Conservation (phyloP, 495 filamentous ascomycete species). For the Friedmanniomyces simplex region DNA sequence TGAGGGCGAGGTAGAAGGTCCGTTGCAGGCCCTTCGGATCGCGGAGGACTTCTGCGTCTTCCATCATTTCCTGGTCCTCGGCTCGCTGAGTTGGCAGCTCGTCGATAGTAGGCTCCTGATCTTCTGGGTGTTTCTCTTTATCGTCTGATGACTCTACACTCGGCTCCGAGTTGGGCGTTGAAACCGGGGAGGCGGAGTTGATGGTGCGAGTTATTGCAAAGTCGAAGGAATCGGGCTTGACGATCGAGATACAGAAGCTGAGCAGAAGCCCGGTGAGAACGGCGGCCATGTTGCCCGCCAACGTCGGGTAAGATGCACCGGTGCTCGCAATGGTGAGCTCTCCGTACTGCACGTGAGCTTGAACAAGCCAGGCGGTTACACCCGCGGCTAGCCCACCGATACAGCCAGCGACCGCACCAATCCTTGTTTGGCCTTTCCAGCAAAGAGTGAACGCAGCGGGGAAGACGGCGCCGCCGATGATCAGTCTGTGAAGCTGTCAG, state of each 20-base stretch:
- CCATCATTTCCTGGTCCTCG: slow-evolving; percentile 20
- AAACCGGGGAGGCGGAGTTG: slow-evolving; percentile 10
- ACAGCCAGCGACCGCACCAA: slow-evolving; percentile 19
- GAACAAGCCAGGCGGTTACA: slow-evolving; percentile 23
- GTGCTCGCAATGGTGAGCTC: slow-evolving; percentile 19
- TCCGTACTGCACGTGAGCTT: slow-evolving; percentile 21
- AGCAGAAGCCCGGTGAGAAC: slow-evolving; percentile 27
- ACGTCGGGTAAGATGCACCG: slow-evolving; percentile 25
- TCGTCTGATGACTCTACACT: slow-evolving; percentile 3
- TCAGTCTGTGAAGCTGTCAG: slow-evolving; percentile 9
- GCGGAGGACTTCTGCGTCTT: slow-evolving; percentile 10
- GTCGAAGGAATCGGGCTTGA: slow-evolving; percentile 26
- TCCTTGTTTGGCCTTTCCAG: slow-evolving; percentile 21
- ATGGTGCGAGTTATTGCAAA: slow-evolving; percentile 29
- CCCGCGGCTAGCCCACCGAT: slow-evolving; percentile 21
- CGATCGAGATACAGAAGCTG: slow-evolving; percentile 23
- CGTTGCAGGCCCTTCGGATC: slow-evolving; percentile 14
- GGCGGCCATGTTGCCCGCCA: slow-evolving; percentile 30
- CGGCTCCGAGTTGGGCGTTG: background rate
- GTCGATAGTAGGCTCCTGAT: background rate
- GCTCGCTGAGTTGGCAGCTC: slow-evolving; percentile 7
- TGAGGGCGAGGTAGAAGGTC: slow-evolving; percentile 22
- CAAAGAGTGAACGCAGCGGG: slow-evolving; percentile 23
- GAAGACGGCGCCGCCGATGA: slow-evolving; percentile 27
- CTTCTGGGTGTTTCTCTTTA: background rate